These are phyloP conservation scores for Phytophthora meadii DNA, from an alignment of 352 stramenopile species.

Conservation along the genomic window DNA sequence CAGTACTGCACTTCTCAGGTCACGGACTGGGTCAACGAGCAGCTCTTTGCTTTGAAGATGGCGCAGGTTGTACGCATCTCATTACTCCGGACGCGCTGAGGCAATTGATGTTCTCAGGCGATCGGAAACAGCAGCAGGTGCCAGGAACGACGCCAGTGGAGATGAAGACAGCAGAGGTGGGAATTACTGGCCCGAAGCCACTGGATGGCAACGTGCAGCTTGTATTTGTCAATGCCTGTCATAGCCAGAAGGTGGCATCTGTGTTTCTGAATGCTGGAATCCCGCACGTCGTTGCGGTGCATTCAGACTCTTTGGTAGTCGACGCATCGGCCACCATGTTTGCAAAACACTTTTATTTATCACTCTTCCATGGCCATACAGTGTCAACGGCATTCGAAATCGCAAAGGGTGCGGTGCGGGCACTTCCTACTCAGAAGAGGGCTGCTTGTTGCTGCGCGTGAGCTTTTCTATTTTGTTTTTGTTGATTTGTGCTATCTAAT, in stretches of 20 bases:
- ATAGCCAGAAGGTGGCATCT: conserved; percentile 87
- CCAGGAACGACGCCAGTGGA: conserved; percentile 27
- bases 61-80: conserved; percentile 72
- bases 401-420: conserved; percentile 70
- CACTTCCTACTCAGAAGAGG: conserved; percentile 64
- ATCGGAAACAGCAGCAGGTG: conserved; percentile 27
- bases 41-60: conserved; percentile 84
- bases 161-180: conserved; percentile 6
- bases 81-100: conserved; percentile 72
- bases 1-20: conserved; percentile 83
- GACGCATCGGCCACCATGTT: conserved; percentile 83
- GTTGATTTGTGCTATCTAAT: background rate
- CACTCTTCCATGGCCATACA: conserved; percentile 76
- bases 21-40: conserved; percentile 74
- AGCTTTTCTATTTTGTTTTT: conserved; percentile 18
- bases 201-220: conserved; percentile 57
- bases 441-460: conserved; percentile 85
- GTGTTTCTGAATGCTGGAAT: conserved; percentile 92
- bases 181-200: conserved; percentile 13
- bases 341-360: conserved; percentile 88
- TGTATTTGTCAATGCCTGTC: conserved; percentile 87
- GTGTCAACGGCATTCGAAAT: conserved; percentile 79
- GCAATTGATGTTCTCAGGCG: conserved; percentile 73
- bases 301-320: conserved; percentile 81
- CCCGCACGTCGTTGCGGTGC: conserved; percentile 90